Evolutionary conservation across 179 eudicot genomes (phyloP).

Genomic region (Spergularia azorica): DNA sequence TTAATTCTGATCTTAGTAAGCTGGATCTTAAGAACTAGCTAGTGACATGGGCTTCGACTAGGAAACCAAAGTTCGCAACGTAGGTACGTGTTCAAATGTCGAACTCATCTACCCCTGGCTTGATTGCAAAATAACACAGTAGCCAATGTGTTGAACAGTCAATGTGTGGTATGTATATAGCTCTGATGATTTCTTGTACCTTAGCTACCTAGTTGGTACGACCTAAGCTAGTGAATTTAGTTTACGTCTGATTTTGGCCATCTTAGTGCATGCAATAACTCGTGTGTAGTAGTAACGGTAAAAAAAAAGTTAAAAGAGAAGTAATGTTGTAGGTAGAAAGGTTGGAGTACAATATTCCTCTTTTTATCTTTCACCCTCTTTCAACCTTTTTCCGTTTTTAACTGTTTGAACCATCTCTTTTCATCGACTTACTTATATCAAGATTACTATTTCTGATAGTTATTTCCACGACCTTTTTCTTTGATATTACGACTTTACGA

Average conservation of each 20-base stretch:
- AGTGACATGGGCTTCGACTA: not conserved
- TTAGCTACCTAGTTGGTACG: too few relatives aligned
- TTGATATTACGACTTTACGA: too few relatives aligned
- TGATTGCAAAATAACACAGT: not conserved
- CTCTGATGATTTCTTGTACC: too few relatives aligned
- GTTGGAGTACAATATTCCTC: not conserved
- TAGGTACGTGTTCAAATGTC: constrained; percentile 19
- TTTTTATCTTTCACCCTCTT: too few relatives aligned
- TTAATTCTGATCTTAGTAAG: constrained; percentile 31
- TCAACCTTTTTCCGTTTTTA: too few relatives aligned
- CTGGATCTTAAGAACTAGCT: constrained; percentile 19
- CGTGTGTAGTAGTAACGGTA: too few relatives aligned
- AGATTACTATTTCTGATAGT: too few relatives aligned
- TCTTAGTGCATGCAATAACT: not conserved
- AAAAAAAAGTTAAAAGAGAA: not conserved
- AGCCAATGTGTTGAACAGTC: not conserved
- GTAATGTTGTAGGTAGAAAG: not conserved
- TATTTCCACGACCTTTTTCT: too few relatives aligned
- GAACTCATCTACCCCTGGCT: constrained; percentile 1
- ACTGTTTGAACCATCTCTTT: too few relatives aligned
- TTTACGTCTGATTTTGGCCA: not conserved
- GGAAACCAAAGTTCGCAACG: too few relatives aligned
- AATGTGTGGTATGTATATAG: not conserved
- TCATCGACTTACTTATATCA: too few relatives aligned
- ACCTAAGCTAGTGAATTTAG: too few relatives aligned